Conservation (phyloP, 495 filamentous ascomycete species). For the Podospora pseudoanserina region DNA sequence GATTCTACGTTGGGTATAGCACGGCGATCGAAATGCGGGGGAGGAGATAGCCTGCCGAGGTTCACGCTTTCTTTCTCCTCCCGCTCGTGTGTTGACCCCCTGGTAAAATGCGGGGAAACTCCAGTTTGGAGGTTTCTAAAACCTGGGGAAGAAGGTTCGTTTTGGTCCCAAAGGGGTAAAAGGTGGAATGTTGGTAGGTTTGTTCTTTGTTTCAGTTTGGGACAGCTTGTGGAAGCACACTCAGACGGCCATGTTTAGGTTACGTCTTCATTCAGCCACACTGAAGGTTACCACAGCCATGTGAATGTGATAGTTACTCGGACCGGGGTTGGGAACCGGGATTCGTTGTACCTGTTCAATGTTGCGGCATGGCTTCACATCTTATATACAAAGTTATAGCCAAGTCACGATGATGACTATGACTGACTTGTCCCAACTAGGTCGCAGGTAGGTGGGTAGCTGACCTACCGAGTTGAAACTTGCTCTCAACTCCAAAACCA, state of each 20-base stretch:
- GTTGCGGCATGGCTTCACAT: background rate
- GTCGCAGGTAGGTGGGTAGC: background rate
- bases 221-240: constrained; percentile 11
- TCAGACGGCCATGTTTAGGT: no score
- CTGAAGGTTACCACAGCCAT: background rate
- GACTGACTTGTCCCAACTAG: background rate
- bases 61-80: background rate
- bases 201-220: background rate
- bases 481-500: constrained; percentile 4
- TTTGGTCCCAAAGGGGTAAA: background rate
- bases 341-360: background rate
- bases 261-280: no score
- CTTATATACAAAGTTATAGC: background rate
- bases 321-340: background rate
- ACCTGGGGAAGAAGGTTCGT: background rate
- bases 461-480: background rate
- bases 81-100: background rate
- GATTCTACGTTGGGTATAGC: background rate
- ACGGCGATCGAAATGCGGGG: background rate
- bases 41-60: background rate
- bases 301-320: background rate
- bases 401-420: background rate
- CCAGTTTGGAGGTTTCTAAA: background rate
- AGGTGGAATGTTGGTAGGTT: background rate
- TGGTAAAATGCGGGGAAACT: background rate